Conservation (phyloP, 2,329 filamentous ascomycete species). For the Sporothrix brunneoviolacea region DNA sequence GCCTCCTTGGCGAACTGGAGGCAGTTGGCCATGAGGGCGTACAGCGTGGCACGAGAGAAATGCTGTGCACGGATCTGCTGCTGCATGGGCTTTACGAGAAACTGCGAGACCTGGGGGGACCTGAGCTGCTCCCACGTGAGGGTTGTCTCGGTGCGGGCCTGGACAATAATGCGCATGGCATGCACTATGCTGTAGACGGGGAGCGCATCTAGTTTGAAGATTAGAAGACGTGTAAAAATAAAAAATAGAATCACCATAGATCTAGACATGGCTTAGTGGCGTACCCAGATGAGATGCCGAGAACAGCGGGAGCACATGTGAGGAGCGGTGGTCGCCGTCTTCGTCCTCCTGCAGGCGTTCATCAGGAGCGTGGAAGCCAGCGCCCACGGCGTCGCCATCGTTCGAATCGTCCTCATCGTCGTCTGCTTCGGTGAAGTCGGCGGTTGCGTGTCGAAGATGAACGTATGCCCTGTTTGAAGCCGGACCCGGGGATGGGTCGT, state of each 20-base stretch:
- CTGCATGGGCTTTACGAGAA: slow-evolving; percentile 91
- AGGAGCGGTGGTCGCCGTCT: slow-evolving; percentile 23
- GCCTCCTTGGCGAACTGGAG: slow-evolving; percentile 88
- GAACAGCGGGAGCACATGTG: slow-evolving; percentile 63
- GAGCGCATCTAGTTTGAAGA: slow-evolving; percentile 57
- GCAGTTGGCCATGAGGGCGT: slow-evolving; percentile 88
- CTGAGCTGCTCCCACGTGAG: slow-evolving; percentile 91
- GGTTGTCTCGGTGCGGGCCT: slow-evolving; percentile 82
- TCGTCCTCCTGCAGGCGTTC: slow-evolving; percentile 29
- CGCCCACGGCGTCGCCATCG: slow-evolving; percentile 32
- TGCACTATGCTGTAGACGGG: slow-evolving; percentile 90
- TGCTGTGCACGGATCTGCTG: slow-evolving; percentile 77
- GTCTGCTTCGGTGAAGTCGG: slow-evolving; percentile 59
- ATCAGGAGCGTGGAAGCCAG: slow-evolving; percentile 23
- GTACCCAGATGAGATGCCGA: slow-evolving; percentile 70
- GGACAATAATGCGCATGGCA: slow-evolving; percentile 76
- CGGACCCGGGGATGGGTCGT: slow-evolving; percentile 19
- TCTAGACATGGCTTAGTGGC: no score
- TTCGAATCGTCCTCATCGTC: slow-evolving; percentile 40
- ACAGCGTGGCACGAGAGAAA: slow-evolving; percentile 79
- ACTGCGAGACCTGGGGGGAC: slow-evolving; percentile 93
- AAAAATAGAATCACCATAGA: no score
- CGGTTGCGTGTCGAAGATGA: slow-evolving; percentile 47
- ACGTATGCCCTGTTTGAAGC: slow-evolving; percentile 27
- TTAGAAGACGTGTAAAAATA: background rate